Base-by-base conservation (phyloP, 2,329 filamentous ascomycete species). In the Fusarium paranaense region DNA sequence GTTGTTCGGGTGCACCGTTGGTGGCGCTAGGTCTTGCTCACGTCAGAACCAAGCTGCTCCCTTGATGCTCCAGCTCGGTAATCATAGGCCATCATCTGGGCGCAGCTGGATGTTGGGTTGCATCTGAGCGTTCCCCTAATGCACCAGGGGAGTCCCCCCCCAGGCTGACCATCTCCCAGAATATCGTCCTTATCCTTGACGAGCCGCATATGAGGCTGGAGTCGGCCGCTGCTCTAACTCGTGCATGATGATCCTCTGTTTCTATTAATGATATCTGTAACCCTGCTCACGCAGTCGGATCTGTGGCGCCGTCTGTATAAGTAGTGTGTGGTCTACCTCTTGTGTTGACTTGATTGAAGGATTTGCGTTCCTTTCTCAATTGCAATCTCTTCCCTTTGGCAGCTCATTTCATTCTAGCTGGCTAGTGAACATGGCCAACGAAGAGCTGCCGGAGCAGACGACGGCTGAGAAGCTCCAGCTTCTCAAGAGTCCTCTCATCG, bases 401-500 rank as follows among this genome's bases (percentile, higher is more conserved):
- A 13, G 38, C 42, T 27, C 60, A 40, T 25, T 30, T 62, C 38
- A 42, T 37, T 67, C 35, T 47, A 33, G 63, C 56, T 32, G 45
- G 40, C 37, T 20, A 25, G 35, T 10, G 20, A 71, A 35, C 62
- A 80, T 80, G 79, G 20, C 65, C 5, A 63, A 45, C 14, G 52
- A 72, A 47, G 40, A 74, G 14, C 4, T 33, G 20, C 38, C 33
- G 40, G 57, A 67, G 45, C 42, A n/a, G 42, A 67, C 52, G 3
- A 16, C 70, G 63, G 63, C 66, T 18, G 73, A 78, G 62, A 82
- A 80, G 70, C 79, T 82, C 10, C 75, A 76, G 56, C 72, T 82
- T 27, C 70, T 82, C 69, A 81, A 80, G 65, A 82, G 80, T 64
- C 81, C 81, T 5, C 66, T 82, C 10, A 59, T 77, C 32, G 10